Conservation (phyloP, 2,329 filamentous ascomycete species). For the Pseudogymnoascus sp. region DNA sequence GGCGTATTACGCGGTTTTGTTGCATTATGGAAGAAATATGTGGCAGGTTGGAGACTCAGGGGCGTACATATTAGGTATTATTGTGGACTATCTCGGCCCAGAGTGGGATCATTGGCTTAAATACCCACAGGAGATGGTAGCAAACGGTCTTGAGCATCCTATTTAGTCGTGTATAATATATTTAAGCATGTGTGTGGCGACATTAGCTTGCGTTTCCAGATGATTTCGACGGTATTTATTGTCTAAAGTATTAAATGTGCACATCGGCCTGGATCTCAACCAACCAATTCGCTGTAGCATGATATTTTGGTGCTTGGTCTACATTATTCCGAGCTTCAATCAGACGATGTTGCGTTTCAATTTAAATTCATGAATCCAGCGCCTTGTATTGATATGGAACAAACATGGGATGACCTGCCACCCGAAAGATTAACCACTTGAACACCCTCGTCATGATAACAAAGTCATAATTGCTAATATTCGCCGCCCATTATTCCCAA, state of each 20-base stretch:
- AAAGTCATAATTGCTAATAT: not conserved
- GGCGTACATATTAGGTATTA: not conserved
- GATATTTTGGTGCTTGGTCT: not conserved
- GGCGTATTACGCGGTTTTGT: constrained; percentile 25
- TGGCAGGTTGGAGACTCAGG: constrained; percentile 26
- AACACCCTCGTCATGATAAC: not conserved
- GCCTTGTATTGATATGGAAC: not conserved
- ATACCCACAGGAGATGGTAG: constrained; percentile 1
- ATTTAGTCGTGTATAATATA: not conserved
- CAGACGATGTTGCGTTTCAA: not conserved
- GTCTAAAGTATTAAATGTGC: not conserved
- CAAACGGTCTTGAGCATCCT: not conserved
- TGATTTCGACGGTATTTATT: not conserved
- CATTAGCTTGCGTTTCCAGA: not conserved
- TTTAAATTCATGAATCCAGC: not conserved
- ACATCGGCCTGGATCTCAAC: not conserved
- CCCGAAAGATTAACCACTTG: not conserved
- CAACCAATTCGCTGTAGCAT: not conserved
- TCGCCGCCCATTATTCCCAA: not conserved
- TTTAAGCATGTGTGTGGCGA: not conserved
- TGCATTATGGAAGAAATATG: constrained; percentile 22
- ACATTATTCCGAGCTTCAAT: not conserved
- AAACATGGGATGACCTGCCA: not conserved
- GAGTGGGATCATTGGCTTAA: constrained; percentile 8
- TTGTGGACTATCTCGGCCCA: constrained; percentile 6